Evolutionary conservation across 2,329 filamentous ascomycete species (phyloP).

Genomic region (Scedosporium boydii): DNA sequence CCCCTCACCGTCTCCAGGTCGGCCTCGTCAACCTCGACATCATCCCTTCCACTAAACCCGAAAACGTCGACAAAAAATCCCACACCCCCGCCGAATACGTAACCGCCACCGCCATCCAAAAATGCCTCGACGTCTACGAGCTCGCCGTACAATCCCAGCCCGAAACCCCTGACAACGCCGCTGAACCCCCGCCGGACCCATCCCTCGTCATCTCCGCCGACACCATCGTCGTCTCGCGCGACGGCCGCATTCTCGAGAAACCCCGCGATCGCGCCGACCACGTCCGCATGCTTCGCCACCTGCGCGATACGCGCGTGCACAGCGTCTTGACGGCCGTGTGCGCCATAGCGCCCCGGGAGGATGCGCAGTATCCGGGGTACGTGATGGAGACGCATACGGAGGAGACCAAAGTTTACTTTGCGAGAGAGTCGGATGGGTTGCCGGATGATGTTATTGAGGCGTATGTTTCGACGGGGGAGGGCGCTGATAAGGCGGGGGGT

Average conservation of each 20-base stretch:
- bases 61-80: constrained; percentile 69
- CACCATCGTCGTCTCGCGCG: constrained; percentile 72
- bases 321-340: constrained; percentile 80
- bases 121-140: constrained; percentile 65
- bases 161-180: constrained; percentile 17
- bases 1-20: constrained; percentile 39
- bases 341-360: constrained; percentile 72
- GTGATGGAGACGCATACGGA: constrained; percentile 72
- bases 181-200: constrained; percentile 49
- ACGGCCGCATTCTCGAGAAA: constrained; percentile 82
- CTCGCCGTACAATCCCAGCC: constrained; percentile 31
- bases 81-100: constrained; percentile 87
- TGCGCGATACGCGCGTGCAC: constrained; percentile 70
- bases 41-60: constrained; percentile 70
- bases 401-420: constrained; percentile 87
- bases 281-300: constrained; percentile 68
- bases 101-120: constrained; percentile 72
- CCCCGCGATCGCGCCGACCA: constrained; percentile 75
- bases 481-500: constrained; percentile 90
- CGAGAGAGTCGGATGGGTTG: constrained; percentile 46
- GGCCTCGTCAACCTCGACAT: constrained; percentile 78
- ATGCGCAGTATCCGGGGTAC: constrained; percentile 78
- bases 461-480: constrained; percentile 78
- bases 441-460: constrained; percentile 72
- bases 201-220: constrained; percentile 83